Conservation (phyloP, 2,329 filamentous ascomycete genomes). For the Aspergillus pseudoterreus region DNA sequence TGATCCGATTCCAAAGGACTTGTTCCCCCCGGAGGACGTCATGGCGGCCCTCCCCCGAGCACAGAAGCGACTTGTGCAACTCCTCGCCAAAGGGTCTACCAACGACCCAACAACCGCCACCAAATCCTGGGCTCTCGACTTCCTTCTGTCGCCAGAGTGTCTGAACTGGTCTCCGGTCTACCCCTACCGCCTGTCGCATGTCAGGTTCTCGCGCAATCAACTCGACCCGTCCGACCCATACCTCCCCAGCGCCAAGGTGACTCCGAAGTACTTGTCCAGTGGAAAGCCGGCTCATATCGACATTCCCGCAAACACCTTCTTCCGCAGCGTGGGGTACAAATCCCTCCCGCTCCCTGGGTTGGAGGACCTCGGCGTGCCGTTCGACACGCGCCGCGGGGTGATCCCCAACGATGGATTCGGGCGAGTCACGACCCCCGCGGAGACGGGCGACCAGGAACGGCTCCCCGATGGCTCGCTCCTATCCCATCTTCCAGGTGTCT, state of each 20-base stretch:
- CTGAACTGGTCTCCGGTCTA: slow-evolving; percentile 55
- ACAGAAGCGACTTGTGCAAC: slow-evolving; percentile 72
- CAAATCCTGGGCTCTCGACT: slow-evolving; percentile 81
- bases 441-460: slow-evolving; percentile 18
- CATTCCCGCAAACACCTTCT: slow-evolving; percentile 68
- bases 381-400: slow-evolving; percentile 69
- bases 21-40: slow-evolving; percentile 61
- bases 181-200: slow-evolving; percentile 55
- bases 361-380: slow-evolving; percentile 67
- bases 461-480: slow-evolving; percentile 39
- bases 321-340: slow-evolving; percentile 94
- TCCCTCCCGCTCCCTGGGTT: slow-evolving; percentile 75
- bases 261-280: slow-evolving; percentile 47
- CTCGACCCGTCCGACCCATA: slow-evolving; percentile 49
- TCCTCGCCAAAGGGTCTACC: slow-evolving; percentile 71
- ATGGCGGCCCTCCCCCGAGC: slow-evolving; percentile 69
- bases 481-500: slow-evolving; percentile 65
- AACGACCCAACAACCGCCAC: slow-evolving; percentile 46
- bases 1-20: slow-evolving; percentile 59
- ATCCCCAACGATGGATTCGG: slow-evolving; percentile 80
- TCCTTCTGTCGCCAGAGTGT: slow-evolving; percentile 71
- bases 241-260: slow-evolving; percentile 47
- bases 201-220: slow-evolving; percentile 61
- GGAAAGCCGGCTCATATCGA: slow-evolving; percentile 45
- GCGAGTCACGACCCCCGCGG: slow-evolving; percentile 54